Conservation (phyloP, 441 rosid genomes). For the Corymbia calophylla region DNA sequence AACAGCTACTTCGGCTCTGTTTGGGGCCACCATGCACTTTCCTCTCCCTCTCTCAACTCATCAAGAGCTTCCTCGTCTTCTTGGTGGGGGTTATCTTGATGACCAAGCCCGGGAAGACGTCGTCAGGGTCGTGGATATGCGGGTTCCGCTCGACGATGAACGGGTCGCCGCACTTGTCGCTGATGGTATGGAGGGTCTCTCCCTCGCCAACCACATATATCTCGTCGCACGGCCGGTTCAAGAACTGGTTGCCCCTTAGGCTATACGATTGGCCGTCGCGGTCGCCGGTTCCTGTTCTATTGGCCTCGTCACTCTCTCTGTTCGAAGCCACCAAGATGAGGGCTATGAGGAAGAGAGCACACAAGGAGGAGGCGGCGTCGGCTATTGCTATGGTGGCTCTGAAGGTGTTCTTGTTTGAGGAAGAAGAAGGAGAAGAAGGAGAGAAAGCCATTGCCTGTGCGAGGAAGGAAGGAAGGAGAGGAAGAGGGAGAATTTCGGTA, state of each 20-base stretch:
- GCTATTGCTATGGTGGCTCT: neutral
- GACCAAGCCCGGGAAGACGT: neutral
- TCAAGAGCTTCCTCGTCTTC: neutral
- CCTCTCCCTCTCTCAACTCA: neutral
- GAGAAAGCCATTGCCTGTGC: neutral
- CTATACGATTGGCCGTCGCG: neutral
- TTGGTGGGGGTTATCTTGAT: neutral
- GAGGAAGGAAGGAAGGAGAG: neutral
- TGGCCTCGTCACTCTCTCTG: neutral
- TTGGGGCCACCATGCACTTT: neutral
- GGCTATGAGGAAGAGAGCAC: neutral
- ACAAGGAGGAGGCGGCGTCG: neutral
- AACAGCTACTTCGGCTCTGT: neutral
- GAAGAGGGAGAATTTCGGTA: neutral
- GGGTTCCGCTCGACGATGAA: slow-evolving; percentile 9
- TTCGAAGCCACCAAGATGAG: neutral
- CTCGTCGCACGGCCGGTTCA: slow-evolving; percentile 8
- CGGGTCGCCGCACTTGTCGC: slow-evolving; percentile 7
- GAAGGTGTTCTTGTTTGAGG: neutral
- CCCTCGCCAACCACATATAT: slow-evolving; percentile 7
- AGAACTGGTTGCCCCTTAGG: neutral
- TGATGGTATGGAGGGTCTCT: slow-evolving; percentile 9
- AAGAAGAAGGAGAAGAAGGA: neutral
- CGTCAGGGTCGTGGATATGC: slow-evolving; percentile 7
- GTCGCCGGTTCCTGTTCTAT: neutral